Percentiles rank a stretch among this genome's conserved stretches.
Evolutionary conservation across 768 basidiomycete genomes (phyloP).

Genomic region (Floccularia luteovirens): DNA sequence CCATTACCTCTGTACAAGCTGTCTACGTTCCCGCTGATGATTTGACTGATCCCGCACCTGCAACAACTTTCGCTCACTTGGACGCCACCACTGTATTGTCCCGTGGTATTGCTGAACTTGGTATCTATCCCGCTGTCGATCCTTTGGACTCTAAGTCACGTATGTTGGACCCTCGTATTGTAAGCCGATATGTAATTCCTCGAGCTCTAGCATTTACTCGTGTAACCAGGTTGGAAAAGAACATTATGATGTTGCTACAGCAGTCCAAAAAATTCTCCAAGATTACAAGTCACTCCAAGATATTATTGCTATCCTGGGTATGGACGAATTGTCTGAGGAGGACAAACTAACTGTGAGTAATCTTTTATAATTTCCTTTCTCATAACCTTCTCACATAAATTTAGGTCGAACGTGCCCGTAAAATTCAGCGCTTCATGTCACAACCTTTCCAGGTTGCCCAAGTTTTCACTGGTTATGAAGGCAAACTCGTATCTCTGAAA

Average conservation of each 20-base stretch:
- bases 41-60: conserved; percentile 99
- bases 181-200: conserved; percentile 27
- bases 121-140: conserved; percentile 99
- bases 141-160: conserved; percentile 99
- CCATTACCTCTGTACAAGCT: conserved; percentile 99
- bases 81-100: conserved; percentile 99
- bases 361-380: not conserved
- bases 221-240: conserved; percentile 64
- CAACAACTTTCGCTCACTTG: conserved; percentile 99
- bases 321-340: conserved; percentile 99
- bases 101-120: conserved; percentile 96
- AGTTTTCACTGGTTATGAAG: conserved; percentile 99
- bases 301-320: conserved; percentile 99
- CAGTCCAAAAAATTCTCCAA: conserved; percentile 95
- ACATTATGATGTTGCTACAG: conserved; percentile 95
- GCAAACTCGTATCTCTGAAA: conserved; percentile 93
- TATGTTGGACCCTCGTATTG: conserved; percentile 99
- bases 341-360: conserved; percentile 91
- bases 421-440: conserved; percentile 99
- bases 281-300: conserved; percentile 97
- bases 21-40: conserved; percentile 99
- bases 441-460: conserved; percentile 99
- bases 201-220: conserved; percentile 4
- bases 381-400: not conserved
- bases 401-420: conserved; percentile 94